phyloP scores from a whole-genome alignment of 2,329 filamentous ascomycete species.

The Pseudogymnoascus sp. region DNA sequence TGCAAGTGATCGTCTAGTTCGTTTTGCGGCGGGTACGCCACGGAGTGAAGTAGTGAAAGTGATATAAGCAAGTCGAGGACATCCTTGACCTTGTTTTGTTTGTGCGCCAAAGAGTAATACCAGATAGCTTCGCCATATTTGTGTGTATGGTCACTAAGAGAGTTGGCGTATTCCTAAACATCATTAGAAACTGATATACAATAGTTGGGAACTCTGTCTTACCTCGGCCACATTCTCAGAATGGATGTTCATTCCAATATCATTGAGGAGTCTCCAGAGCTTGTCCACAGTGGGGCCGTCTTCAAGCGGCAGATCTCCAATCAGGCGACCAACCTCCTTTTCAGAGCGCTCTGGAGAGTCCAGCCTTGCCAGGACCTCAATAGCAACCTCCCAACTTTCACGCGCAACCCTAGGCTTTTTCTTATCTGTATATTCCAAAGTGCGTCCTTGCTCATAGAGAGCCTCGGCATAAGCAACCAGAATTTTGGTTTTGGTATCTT shows the following conservation, averaged over 20 bases:
- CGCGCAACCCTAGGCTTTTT: slow-evolving; percentile 30
- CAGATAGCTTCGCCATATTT: slow-evolving; percentile 79
- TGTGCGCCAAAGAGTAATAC: slow-evolving; percentile 83
- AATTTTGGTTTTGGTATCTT: slow-evolving; percentile 69
- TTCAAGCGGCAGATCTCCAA: slow-evolving; percentile 61
- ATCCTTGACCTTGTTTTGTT: slow-evolving; percentile 67
- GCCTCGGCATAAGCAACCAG: slow-evolving; percentile 66
- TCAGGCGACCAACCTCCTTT: slow-evolving; percentile 62
- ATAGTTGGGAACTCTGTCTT: slow-evolving; percentile 28
- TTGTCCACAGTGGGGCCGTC: slow-evolving; percentile 69
- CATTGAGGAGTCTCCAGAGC: slow-evolving; percentile 67
- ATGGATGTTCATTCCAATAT: slow-evolving; percentile 68
- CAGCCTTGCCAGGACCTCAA: slow-evolving; percentile 73
- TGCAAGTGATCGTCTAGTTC: slow-evolving; percentile 67
- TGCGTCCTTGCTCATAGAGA: slow-evolving; percentile 44
- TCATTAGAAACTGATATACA: slow-evolving; percentile 22
- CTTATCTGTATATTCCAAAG: slow-evolving; percentile 23
- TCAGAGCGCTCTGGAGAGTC: slow-evolving; percentile 64
- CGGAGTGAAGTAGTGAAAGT: slow-evolving; percentile 77
- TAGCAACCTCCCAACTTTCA: slow-evolving; percentile 84
- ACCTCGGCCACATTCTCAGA: slow-evolving; percentile 78
- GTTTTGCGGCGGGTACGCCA: slow-evolving; percentile 61
- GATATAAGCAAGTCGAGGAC: slow-evolving; percentile 82
- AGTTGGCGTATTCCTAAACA: slow-evolving; percentile 71
- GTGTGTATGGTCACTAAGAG: slow-evolving; percentile 61